phyloP scores from a whole-genome alignment of 768 basidiomycete species.

The Clitopilus passeckerianus region DNA sequence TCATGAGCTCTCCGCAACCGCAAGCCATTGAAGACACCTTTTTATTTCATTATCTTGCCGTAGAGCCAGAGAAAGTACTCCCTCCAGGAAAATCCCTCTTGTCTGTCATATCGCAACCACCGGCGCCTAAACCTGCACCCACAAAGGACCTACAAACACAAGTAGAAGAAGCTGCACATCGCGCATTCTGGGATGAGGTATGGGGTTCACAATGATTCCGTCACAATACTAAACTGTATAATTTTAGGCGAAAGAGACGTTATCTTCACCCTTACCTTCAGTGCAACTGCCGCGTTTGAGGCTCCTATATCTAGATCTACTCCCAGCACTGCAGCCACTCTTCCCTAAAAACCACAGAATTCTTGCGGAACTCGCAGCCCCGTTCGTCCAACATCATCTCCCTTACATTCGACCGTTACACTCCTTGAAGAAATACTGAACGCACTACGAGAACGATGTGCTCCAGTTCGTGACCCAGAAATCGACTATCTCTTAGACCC shows the following conservation, averaged over 20 bases:
- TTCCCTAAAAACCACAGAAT: slow-evolving; percentile 51
- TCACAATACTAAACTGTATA: not conserved
- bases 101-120: slow-evolving; percentile 40
- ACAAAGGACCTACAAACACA: slow-evolving; percentile 24
- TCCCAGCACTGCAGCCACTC: slow-evolving; percentile 45
- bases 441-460: slow-evolving; percentile 56
- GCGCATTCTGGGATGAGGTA: slow-evolving; percentile 76
- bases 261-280: slow-evolving; percentile 56
- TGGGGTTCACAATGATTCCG: slow-evolving; percentile 9
- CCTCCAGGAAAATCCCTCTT: slow-evolving; percentile 71
- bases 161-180: slow-evolving; percentile 51
- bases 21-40: slow-evolving; percentile 58
- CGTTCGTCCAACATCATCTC: slow-evolving; percentile 67
- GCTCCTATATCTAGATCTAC: slow-evolving; percentile 49
- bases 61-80: slow-evolving; percentile 53
- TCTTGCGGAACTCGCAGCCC: slow-evolving; percentile 47
- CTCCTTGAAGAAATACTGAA: slow-evolving; percentile 50
- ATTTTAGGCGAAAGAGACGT: slow-evolving; percentile 44
- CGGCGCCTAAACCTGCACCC: not conserved
- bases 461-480: slow-evolving; percentile 55
- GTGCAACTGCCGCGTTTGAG: slow-evolving; percentile 57
- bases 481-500: slow-evolving; percentile 38
- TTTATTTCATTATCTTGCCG: slow-evolving; percentile 65
- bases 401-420: slow-evolving; percentile 50
- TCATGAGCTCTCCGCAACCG: slow-evolving; percentile 33